These are phyloP conservation scores for Xylaria sp. DNA, from an alignment of 2,329 filamentous ascomycete species.

Conservation along the genomic window DNA sequence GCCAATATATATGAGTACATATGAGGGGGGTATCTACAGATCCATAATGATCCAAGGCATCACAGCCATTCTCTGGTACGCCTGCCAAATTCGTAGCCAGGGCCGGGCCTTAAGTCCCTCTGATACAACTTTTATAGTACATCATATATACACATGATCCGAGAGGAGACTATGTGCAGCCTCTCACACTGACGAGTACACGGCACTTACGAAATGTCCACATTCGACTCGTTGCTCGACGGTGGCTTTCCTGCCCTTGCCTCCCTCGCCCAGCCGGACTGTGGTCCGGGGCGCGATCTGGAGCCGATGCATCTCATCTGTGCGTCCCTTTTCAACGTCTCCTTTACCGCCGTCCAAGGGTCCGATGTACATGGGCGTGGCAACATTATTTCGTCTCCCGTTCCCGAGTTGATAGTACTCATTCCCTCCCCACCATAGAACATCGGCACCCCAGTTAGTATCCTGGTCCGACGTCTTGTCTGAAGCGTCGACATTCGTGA, in stretches of 20 bases:
- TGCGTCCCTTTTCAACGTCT: conserved; percentile 69
- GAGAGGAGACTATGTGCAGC: not conserved
- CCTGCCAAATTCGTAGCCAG: conserved; percentile 14
- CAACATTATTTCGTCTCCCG: conserved; percentile 84
- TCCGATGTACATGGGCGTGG: conserved; percentile 79
- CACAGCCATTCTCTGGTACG: conserved; percentile 29
- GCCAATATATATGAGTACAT: not conserved
- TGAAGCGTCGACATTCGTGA: conserved; percentile 71
- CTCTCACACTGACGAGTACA: conserved; percentile 72
- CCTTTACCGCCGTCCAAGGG: conserved; percentile 71
- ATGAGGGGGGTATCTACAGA: conserved; percentile 45
- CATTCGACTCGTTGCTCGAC: conserved; percentile 91
- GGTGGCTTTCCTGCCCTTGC: conserved; percentile 73
- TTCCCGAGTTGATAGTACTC: conserved; percentile 94
- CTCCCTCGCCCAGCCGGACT: conserved; percentile 68
- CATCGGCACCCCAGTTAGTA: conserved; percentile 88
- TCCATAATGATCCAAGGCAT: conserved; percentile 39
- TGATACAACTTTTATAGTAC: conserved; percentile 37
- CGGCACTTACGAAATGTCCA: conserved; percentile 80
- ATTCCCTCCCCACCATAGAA: conserved; percentile 94
- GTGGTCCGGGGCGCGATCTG: conserved; percentile 81
- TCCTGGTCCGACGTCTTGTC: conserved; percentile 68
- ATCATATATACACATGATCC: conserved; percentile 33
- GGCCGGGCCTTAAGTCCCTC: conserved; percentile 14
- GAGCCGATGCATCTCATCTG: conserved; percentile 75